Evolutionary conservation across 1,139 yeast species (phyloP), one percentile per base, ranked within the genome.

Genomic region (Meyerozyma elateridarum): DNA sequence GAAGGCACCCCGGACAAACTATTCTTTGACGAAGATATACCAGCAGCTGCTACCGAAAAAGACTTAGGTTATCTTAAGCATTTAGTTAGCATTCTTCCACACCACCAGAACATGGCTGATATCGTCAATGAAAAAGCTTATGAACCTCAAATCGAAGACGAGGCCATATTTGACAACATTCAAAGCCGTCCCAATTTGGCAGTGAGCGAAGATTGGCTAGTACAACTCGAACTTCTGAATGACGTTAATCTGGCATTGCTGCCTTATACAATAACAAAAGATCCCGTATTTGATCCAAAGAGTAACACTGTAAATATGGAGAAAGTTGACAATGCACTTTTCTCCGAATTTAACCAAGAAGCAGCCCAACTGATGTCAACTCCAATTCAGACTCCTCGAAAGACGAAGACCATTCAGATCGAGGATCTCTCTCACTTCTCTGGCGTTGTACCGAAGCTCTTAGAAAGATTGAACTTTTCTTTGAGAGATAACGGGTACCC

Each of bases 81-180:
- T 32, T 42, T 65, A 30, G 59, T 63, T 6, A 54, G 54, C 30
- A 48, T 52, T 1, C 53, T 49, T 29, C 70, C 61, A 8, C 48
- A 54, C 9, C 57, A 56, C 22, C 46, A 56, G 9, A 54, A 61
- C 30, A 45, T 70, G 45, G 48, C 54, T 32, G 67, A 64, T 8
- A 61, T 78, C 11, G 66, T 78, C 6, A 65, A 72, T 32, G 84
- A 79, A 41, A 80, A 77, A 46, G 82, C 77, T 1, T 82, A 73
- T 45, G 93, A 83, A 52, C 91, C 91, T 0, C 79, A 60, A 54
- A 51, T 68, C 14, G 38, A 51, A 1, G 55, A 59, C 34, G 67
- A 56, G 5, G 43, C 46, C 5, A 49, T 49, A 1, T 67, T 66
- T 41, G 56, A 61, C 30, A 44, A 36, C 4, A 56, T 67, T 27